Conservation (phyloP, 2,329 filamentous ascomycete genomes). For the Magnaporthiopsis incrustans region DNA sequence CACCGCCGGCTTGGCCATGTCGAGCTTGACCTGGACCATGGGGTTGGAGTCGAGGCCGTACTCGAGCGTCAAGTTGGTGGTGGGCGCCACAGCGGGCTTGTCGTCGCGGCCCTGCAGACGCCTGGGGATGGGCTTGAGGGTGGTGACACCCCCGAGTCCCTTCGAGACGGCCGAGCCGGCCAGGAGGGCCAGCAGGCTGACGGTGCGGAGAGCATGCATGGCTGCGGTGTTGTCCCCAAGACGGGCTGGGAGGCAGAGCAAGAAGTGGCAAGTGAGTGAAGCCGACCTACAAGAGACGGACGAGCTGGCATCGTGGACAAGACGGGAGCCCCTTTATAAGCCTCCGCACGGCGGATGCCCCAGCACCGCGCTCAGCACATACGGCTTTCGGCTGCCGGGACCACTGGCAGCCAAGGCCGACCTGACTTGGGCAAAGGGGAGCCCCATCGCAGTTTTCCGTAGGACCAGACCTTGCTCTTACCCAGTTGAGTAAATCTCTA, state of each 20-base stretch:
- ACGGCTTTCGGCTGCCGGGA: too few species aligned
- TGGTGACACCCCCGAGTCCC: conserved; percentile 5
- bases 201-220: conserved; percentile 1
- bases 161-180: conserved; percentile 1
- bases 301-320: background rate
- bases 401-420: too few species aligned
- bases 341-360: too few species aligned
- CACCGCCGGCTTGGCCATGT: conserved; percentile 21
- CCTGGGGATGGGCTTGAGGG: conserved; percentile 7
- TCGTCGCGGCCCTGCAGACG: background rate
- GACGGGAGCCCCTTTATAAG: background rate
- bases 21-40: conserved; percentile 17
- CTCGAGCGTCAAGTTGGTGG: conserved; percentile 9
- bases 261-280: background rate
- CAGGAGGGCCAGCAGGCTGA: conserved; percentile 6
- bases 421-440: too few species aligned
- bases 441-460: too few species aligned
- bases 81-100: conserved; percentile 5
- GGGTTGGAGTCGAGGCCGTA: conserved; percentile 9
- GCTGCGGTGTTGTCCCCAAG: background rate
- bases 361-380: too few species aligned
- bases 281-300: background rate
- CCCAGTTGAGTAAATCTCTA: too few species aligned
- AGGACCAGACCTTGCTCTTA: too few species aligned
- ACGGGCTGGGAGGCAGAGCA: background rate